Percentiles rank a stretch among this genome's conserved stretches.
These are phyloP conservation scores for Starmerella roubikii DNA, from an alignment of 805 yeast species.

Conservation along the genomic window DNA sequence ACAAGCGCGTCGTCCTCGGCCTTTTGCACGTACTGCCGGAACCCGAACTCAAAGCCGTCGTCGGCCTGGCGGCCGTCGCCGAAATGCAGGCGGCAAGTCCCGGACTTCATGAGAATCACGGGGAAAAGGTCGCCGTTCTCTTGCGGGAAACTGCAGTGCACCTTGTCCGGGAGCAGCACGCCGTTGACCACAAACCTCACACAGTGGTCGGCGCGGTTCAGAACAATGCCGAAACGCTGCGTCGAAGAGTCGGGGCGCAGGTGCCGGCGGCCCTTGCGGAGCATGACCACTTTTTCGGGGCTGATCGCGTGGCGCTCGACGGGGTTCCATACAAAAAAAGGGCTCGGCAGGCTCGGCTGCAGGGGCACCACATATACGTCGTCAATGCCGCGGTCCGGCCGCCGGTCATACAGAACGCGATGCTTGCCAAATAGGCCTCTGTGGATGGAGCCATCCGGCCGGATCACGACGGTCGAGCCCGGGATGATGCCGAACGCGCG, in stretches of 20 bases:
- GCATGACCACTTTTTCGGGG: too few relatives aligned
- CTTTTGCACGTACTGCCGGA: not conserved
- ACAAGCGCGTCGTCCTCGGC: too few relatives aligned
- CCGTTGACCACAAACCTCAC: not conserved
- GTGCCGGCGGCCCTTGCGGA: too few relatives aligned
- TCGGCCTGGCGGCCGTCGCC: slow-evolving; percentile 5
- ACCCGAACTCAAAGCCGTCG: slow-evolving; percentile 7
- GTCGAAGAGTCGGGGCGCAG: not conserved
- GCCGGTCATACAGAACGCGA: not conserved
- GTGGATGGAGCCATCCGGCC: not conserved
- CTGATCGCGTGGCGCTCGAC: not conserved
- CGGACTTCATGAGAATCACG: not conserved
- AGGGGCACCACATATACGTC: not conserved
- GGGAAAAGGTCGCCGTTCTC: slow-evolving; percentile 1
- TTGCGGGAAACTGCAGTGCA: not conserved
- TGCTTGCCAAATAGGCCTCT: not conserved
- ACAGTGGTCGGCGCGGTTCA: not conserved
- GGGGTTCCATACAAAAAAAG: not conserved
- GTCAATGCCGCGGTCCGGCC: not conserved
- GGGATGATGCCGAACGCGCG: not conserved
- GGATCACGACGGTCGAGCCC: not conserved
- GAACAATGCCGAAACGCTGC: slow-evolving; percentile 3
- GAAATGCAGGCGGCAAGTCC: not conserved
- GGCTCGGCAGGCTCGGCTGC: not conserved
- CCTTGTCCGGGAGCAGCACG: not conserved